Evolutionary conservation across 768 basidiomycete species (phyloP), one percentile per base, ranked within the genome.

Genomic region (Mycena alexandri): DNA sequence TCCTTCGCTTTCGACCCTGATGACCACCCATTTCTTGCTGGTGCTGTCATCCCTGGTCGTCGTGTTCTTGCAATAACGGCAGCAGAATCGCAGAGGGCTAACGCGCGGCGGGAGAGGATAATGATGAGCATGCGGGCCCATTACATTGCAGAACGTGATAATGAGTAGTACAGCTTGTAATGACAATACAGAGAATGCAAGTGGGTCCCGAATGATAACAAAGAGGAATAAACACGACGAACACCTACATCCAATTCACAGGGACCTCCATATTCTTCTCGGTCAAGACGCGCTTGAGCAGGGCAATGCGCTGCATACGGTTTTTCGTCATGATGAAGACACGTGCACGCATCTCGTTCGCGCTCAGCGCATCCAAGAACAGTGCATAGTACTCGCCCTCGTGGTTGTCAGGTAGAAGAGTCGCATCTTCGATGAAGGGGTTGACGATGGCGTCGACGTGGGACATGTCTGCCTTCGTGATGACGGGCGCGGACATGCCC

Each of bases 391-490:
- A 60, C 22, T 53, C 36, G 16, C 60, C 64, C 2, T 44, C 46
- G 9, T 57, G 54, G 22, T 59, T 41, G 22, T 25, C n/a, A 3
- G 57, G 64, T 24, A 66, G 64, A 21, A 66, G 64, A 8, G 54
- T 57, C 13, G 56, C 48, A 9, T 66, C 50, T 19, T 16, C 42
- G 33, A 14, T 34, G 38, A 66, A 52, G 16, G 24, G 25, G 8
- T 60, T 25, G 7, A 59, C 33, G 42, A 66, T 24, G 9, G 36
- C 56, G 47, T 59, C 64, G 41, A 66, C 57, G n/a, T 66, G 57
- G 8, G 57, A 60, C 13, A 57, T 59, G 42, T 66, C 64, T 5
- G 38, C 53, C n/a, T 55, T 56, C 5, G 63, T 64, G 63, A 64
- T 36, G 36, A 64, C 19, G 6, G 54, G 63, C 6, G 63, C 63